Evolutionary conservation across 805 yeast species (phyloP).

Genomic region (Lipomyces orientalis): DNA sequence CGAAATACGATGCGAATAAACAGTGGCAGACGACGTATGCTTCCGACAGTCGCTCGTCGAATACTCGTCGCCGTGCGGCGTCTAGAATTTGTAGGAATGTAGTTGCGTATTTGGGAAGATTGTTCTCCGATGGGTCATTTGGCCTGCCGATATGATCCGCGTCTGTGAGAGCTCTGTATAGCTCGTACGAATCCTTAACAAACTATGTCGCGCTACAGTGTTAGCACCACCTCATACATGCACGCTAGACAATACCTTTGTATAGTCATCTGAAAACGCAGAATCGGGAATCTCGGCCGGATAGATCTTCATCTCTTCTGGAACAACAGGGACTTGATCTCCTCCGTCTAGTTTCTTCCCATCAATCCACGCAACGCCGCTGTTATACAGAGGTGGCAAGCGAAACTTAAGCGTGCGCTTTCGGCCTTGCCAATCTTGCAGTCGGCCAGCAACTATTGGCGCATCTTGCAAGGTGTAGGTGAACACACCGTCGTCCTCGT

Average conservation of each 20-base stretch:
- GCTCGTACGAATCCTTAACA: conserved; percentile 27
- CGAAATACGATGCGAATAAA: conserved; percentile 38
- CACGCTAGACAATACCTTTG: conserved; percentile 12
- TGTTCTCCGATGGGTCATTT: conserved; percentile 13
- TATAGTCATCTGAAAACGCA: conserved; percentile 25
- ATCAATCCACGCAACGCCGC: conserved; percentile 43
- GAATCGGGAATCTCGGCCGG: conserved; percentile 34
- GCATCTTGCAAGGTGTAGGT: conserved; percentile 30
- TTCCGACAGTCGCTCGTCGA: conserved; percentile 32
- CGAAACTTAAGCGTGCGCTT: conserved; percentile 42
- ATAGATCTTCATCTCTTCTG: conserved; percentile 37
- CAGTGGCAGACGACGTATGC: conserved; percentile 38
- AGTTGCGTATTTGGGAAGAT: conserved; percentile 21
- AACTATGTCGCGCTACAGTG: conserved; percentile 9
- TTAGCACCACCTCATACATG: background rate
- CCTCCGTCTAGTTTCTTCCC: conserved; percentile 6
- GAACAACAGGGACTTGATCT: conserved; percentile 13
- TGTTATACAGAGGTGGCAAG: conserved; percentile 34
- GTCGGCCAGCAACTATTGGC: conserved; percentile 40
- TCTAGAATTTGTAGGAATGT: conserved; percentile 27
- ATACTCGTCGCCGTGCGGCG: conserved; percentile 27
- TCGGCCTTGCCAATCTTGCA: conserved; percentile 36
- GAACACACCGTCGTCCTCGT: conserved; percentile 15
- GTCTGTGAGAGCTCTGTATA: conserved; percentile 19
- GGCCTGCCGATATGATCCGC: conserved; percentile 10